Conservation (phyloP, 2,329 filamentous ascomycete genomes). For the Sarocladium brachiariae region DNA sequence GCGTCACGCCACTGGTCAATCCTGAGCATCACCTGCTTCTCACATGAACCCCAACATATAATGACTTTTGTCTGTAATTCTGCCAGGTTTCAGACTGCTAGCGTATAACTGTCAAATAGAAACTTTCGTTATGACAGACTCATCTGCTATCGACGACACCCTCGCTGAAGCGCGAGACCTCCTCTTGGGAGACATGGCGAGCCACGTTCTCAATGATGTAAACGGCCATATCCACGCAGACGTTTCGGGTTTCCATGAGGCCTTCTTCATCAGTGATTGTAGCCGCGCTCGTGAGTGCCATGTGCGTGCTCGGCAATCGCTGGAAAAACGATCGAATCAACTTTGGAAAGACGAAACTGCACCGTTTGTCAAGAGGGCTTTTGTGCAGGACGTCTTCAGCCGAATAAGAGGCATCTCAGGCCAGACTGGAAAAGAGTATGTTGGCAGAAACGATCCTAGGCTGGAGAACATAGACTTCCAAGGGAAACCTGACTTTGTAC, state of each 20-base stretch:
- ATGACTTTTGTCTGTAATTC: no score
- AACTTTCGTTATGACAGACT: neutral
- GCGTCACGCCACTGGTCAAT: neutral
- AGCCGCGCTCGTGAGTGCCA: neutral
- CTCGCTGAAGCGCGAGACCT: constrained; percentile 3
- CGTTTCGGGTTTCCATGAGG: neutral
- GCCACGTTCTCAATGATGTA: constrained; percentile 5
- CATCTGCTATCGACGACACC: constrained; percentile 5
- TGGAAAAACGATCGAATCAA: neutral
- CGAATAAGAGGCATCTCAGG: neutral
- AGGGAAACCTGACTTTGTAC: constrained; percentile 6
- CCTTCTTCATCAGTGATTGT: neutral
- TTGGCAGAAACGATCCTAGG: neutral
- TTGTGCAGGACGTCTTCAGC: neutral
- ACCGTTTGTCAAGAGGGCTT: neutral
- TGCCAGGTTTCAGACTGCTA: no score
- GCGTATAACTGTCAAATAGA: no score
- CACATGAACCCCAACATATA: neutral
- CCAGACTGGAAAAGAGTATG: neutral
- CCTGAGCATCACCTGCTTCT: no score
- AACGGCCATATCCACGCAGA: constrained; percentile 1
- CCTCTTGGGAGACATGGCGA: constrained; percentile 1
- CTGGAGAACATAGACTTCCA: constrained; percentile 2
- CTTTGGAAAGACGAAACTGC: neutral
- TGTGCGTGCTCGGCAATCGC: neutral